phyloP scores from a whole-genome alignment of 345 rosid species.

The Anastatica hierochuntica region DNA sequence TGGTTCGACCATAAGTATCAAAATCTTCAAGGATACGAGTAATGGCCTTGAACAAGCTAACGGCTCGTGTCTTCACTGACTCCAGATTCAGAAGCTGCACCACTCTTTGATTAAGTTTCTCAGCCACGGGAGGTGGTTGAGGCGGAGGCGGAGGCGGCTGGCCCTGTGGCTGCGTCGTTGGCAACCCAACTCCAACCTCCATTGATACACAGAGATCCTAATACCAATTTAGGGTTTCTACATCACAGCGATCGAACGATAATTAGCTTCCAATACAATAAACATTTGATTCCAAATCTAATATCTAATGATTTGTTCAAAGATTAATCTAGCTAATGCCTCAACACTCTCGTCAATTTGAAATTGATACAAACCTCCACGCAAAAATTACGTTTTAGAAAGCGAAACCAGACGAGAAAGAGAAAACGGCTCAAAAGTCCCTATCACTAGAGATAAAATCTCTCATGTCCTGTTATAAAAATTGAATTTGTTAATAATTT shows the following conservation, averaged over 20 bases:
- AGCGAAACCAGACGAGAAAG: too few relatives aligned
- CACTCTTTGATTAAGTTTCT: constrained; percentile 59
- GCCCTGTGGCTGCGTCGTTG: constrained; percentile 8
- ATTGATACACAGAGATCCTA: constrained; percentile 2
- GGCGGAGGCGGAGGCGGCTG: constrained; percentile 12
- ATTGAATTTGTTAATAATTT: too few relatives aligned
- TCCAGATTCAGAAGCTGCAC: constrained; percentile 71
- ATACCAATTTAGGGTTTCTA: not conserved
- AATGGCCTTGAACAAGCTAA: constrained; percentile 67
- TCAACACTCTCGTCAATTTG: too few relatives aligned
- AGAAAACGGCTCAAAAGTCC: too few relatives aligned
- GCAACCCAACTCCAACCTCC: constrained; percentile 11
- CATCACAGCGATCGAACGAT: not conserved
- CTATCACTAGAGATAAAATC: too few relatives aligned
- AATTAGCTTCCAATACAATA: not conserved
- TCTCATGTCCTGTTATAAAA: too few relatives aligned
- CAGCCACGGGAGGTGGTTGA: constrained; percentile 27
- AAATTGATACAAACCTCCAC: too few relatives aligned
- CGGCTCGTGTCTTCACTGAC: constrained; percentile 67
- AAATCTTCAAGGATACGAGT: constrained; percentile 88
- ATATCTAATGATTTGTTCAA: too few relatives aligned
- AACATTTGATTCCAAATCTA: too few relatives aligned
- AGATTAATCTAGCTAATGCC: too few relatives aligned
- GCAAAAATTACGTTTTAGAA: too few relatives aligned
- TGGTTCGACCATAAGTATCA: constrained; percentile 61